phyloP scores from a whole-genome alignment of 164 flowering plant species.

The Malania oleifera region DNA sequence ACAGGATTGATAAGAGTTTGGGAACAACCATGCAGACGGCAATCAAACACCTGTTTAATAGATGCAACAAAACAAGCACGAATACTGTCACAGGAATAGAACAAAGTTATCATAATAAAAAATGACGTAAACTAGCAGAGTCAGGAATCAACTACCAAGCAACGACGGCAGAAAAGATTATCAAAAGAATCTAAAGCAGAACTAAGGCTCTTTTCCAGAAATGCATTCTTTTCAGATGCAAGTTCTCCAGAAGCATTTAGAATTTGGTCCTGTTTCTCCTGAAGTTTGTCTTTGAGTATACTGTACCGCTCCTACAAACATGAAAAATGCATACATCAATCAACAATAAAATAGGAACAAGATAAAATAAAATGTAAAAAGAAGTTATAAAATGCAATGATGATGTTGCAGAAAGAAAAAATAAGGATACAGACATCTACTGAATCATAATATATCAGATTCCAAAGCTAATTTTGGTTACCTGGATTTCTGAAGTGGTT shows the following conservation, averaged over 20 bases:
- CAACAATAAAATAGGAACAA: not conserved
- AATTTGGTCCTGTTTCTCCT: conserved; percentile 19
- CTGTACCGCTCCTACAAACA: conserved; percentile 66
- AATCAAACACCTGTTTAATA: conserved; percentile 73
- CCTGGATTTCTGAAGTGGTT: conserved; percentile 62
- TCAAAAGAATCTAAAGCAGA: conserved; percentile 91
- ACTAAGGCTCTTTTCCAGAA: conserved; percentile 66
- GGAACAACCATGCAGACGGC: conserved; percentile 96
- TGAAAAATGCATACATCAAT: conserved; percentile 8
- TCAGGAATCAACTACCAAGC: conserved; percentile 56
- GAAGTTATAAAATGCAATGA: not conserved
- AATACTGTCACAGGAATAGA: not conserved
- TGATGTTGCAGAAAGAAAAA: not conserved
- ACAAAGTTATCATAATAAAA: conserved; percentile 1
- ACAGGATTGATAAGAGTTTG: conserved; percentile 70
- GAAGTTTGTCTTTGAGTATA: conserved; percentile 39
- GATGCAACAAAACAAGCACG: conserved; percentile 14
- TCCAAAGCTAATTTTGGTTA: conserved; percentile 12
- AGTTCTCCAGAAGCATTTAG: conserved; percentile 26
- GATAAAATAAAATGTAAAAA: not conserved
- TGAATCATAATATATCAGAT: not conserved
- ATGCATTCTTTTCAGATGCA: conserved; percentile 28
- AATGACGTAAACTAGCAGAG: conserved; percentile 5
- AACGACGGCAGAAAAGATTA: conserved; percentile 95
- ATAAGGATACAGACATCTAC: not conserved